Conservation (phyloP, 805 yeast species). For the Candida railenensis region DNA sequence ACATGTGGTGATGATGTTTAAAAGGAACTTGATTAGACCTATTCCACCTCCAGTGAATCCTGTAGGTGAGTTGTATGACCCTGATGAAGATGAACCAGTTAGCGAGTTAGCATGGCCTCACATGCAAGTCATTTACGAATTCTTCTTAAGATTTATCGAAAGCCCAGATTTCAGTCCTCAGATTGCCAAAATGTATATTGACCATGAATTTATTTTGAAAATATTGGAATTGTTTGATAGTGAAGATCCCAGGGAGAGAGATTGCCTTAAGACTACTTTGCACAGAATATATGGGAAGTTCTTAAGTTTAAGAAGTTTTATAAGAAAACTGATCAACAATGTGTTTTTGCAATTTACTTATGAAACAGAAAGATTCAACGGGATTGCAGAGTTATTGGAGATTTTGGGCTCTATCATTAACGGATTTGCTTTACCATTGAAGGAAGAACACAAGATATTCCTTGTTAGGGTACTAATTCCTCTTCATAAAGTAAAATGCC, state of each 20-base stretch:
- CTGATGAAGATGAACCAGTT: slow-evolving; percentile 98
- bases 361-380: slow-evolving; percentile 95
- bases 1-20: slow-evolving; percentile 87
- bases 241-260: slow-evolving; percentile 96
- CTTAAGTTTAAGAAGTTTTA: slow-evolving; percentile 82
- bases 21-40: slow-evolving; percentile 85
- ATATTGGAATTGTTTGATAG: slow-evolving; percentile 89
- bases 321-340: slow-evolving; percentile 86
- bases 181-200: slow-evolving; percentile 89
- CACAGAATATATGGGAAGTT: slow-evolving; percentile 97
- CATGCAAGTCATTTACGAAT: slow-evolving; percentile 95
- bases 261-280: slow-evolving; percentile 88
- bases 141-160: slow-evolving; percentile 88
- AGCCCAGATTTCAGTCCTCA: slow-evolving; percentile 93
- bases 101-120: slow-evolving; percentile 98
- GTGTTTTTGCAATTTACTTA: slow-evolving; percentile 91
- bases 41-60: slow-evolving; percentile 99
- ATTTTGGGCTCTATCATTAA: slow-evolving; percentile 94
- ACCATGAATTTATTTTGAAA: slow-evolving; percentile 80
- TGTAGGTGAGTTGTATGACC: slow-evolving; percentile 92
- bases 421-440: slow-evolving; percentile 95
- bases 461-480: slow-evolving; percentile 85
- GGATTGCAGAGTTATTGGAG: slow-evolving; percentile 91
- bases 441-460: slow-evolving; percentile 94
- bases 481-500: slow-evolving; percentile 84